phyloP scores from a whole-genome alignment of 2,329 filamentous ascomycete genomes.

The Cephalotrichum gorgonifer region DNA sequence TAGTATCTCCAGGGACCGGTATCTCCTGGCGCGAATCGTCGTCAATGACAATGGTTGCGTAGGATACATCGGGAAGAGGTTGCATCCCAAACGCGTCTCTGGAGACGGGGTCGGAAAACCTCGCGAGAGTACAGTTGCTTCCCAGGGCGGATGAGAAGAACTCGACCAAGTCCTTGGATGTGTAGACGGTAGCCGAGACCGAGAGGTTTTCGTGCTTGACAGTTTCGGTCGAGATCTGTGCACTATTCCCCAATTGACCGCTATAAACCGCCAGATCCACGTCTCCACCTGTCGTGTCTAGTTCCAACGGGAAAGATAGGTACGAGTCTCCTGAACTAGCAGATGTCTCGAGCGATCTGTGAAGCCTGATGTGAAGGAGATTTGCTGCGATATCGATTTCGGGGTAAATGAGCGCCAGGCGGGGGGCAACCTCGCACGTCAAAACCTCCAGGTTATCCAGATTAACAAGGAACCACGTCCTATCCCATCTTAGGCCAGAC shows the following conservation, averaged over 20 bases:
- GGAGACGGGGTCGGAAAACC: neutral
- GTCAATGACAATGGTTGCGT: neutral
- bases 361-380: neutral
- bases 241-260: too few relatives aligned
- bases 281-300: too few relatives aligned
- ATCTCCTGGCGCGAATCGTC: neutral
- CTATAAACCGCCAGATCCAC: neutral
- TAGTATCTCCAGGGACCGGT: neutral
- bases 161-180: neutral
- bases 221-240: neutral
- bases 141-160: constrained; percentile 1
- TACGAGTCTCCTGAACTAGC: neutral
- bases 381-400: neutral
- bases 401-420: neutral
- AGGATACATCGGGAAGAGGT: too few relatives aligned
- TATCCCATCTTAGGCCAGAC: neutral
- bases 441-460: neutral
- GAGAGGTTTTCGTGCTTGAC: neutral
- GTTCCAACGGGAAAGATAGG: neutral
- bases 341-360: neutral
- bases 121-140: neutral
- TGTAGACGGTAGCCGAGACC: neutral
- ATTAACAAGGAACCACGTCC: neutral
- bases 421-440: neutral
- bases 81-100: neutral